phyloP scores from a whole-genome alignment of 306 rosid genomes.

The Cyamopsis tetragonoloba region DNA sequence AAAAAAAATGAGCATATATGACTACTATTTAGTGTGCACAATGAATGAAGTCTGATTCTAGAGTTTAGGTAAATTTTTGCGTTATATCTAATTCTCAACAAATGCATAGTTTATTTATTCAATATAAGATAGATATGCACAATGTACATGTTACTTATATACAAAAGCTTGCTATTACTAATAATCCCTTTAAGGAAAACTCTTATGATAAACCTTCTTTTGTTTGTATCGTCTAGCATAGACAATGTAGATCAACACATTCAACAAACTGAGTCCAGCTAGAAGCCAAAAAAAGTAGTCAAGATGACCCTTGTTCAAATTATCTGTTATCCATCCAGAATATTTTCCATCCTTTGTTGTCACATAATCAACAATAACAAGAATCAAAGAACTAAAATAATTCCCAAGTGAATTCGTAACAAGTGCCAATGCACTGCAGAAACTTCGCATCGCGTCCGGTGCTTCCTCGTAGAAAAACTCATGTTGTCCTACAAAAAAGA shows the following conservation, averaged over 20 bases:
- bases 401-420: conserved; percentile 69
- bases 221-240: conserved; percentile 57
- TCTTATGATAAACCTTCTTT: conserved; percentile 47
- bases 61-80: too few relatives aligned
- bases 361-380: conserved; percentile 52
- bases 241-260: conserved; percentile 48
- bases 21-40: too few relatives aligned
- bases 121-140: too few relatives aligned
- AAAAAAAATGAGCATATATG: too few relatives aligned
- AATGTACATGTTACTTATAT: too few relatives aligned
- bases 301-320: conserved; percentile 69
- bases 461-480: conserved; percentile 90
- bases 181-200: background rate
- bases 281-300: conserved; percentile 81
- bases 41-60: too few relatives aligned
- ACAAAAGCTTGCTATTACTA: too few relatives aligned
- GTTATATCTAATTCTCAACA: too few relatives aligned
- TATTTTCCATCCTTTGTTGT: conserved; percentile 54
- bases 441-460: conserved; percentile 75
- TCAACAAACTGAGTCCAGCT: conserved; percentile 66
- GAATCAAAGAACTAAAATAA: conserved; percentile 67
- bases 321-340: conserved; percentile 67
- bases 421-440: conserved; percentile 82
- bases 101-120: too few relatives aligned
- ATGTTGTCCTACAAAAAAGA: conserved; percentile 71